Evolutionary conservation across 2,329 filamentous ascomycete species (phyloP), one percentile per base, ranked within the genome.

Genomic region (Aureobasidium leucospermi): DNA sequence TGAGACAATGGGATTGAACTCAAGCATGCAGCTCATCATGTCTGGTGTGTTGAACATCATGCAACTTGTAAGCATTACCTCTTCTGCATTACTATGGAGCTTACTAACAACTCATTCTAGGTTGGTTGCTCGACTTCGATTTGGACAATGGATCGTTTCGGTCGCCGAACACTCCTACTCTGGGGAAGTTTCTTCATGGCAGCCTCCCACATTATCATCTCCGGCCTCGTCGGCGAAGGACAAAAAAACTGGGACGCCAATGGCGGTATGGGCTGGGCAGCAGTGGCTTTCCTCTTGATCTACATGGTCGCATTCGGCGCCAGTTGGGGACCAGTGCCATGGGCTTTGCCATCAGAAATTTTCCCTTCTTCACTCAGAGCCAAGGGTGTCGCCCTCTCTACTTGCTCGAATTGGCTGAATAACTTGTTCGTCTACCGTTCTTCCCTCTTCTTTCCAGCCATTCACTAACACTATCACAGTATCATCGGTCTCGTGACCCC

Each of bases 11-110:
- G 60, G 60, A n/a, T 42, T 60, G 56, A 65, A 65, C 11, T 59
- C 68, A 46, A 61, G 65, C 31, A 72, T 71, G 69, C 63, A 67
- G 31, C 64, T 72, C 6, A 68, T 73, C 53, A 63, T 72, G 61
- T 88, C 85, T 0, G 85, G 85, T 4, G 85, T 88, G 0, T 84
- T 86, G 2, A 85, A 85, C 3, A 84, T 88, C 43, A 81, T 82
- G 63, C 85, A 87, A 81, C 85, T 87, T 63, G 61, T 87, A 61
- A 10, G 42, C 13, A 28, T 16, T 41, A 2, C 13, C 34, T 3
- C 15, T 13, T 45, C 42, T 28, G 42, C 5, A 23, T 4, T 16
- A 6, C 13, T 48, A 23, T 34, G 13, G 11, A 10, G 2, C 11
- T 15, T 6, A 11, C 45, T 48, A 19, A 48, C 29, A 6, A 11